These are phyloP conservation scores for Fonsecaea nubica DNA, from an alignment of 2,329 filamentous ascomycete species.

Conservation along the genomic window DNA sequence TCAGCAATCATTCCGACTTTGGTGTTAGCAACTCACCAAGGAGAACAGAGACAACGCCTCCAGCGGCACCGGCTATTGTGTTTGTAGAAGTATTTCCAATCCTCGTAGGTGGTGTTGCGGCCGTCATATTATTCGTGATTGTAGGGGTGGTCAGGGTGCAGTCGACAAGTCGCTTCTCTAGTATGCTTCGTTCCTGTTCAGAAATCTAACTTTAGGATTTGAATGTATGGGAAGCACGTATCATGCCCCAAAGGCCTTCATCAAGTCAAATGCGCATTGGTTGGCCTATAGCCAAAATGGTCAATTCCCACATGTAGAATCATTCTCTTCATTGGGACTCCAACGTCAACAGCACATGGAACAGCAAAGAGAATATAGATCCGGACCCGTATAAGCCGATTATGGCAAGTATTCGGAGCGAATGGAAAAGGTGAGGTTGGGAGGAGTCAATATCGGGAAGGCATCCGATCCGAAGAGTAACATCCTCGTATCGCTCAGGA, in stretches of 20 bases:
- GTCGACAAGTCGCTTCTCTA: not conserved
- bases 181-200: not conserved
- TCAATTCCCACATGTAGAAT: not conserved
- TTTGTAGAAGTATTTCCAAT: constrained; percentile 4
- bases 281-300: not conserved
- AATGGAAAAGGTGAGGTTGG: not conserved
- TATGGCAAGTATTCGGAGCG: no score
- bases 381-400: no score
- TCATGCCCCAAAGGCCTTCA: not conserved
- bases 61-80: constrained; percentile 18
- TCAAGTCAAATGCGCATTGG: not conserved
- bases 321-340: not conserved
- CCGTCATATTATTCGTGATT: not conserved
- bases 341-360: not conserved
- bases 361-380: not conserved
- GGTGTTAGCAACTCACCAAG: constrained; percentile 16
- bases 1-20: not conserved
- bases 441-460: not conserved
- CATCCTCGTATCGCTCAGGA: not conserved
- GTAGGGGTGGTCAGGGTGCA: not conserved
- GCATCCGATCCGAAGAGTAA: not conserved
- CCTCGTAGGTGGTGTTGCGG: not conserved
- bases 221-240: not conserved
- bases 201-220: not conserved
- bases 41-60: constrained; percentile 25